Evolutionary conservation across 306 rosid genomes (phyloP), one percentile per base, ranked within the genome.

Genomic region (Delonix regia): DNA sequence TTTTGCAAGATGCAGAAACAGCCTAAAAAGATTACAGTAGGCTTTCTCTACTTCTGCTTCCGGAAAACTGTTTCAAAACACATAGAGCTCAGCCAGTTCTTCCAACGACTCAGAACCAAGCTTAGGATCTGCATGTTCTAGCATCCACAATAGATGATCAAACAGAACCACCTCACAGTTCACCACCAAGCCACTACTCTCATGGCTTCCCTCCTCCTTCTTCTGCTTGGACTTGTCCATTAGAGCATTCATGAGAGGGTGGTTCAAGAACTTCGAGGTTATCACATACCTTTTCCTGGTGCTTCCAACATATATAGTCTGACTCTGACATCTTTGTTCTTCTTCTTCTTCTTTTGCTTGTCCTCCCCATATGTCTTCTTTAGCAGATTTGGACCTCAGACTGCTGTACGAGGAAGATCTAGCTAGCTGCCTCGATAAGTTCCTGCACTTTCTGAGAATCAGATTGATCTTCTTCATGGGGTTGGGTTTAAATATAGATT

Each of bases 61-160:
- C 73, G n/a, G n/a, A n/a, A n/a, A 71, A 27, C 47, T 67, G 45
- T 85, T 71, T 64, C 69, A 94, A 68, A 86, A 83, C 51, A 83
- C 93, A 60, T 94, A 94, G 59, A 94, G 93, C n/a, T 91, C 91
- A 74, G 95, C 92, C 81, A 94, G 70, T 85, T 94, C 99, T 48
- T 94, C 93, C 80, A 94, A 82, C 59, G 97, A 89, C 8, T 94
- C 97, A 48, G 96, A 81, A 65, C 78, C 69, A 60, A 94, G 76
- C 48, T 74, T 92, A 19, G 95, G 95, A 83, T 90, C 97, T 25
- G 88, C 92, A 78, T 92, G 89, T 59, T 92, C 95, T 27, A 94
- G 74, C 97, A 94, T 92, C 97, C 97, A 94, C 60, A 94, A 78
- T 2, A 94, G 84, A 83, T 94, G 97, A 73, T 94, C 99, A 83